These are phyloP conservation scores for Protomyces arabidopsidicola DNA, from an alignment of 1,139 yeast species.

Conservation along the genomic window DNA sequence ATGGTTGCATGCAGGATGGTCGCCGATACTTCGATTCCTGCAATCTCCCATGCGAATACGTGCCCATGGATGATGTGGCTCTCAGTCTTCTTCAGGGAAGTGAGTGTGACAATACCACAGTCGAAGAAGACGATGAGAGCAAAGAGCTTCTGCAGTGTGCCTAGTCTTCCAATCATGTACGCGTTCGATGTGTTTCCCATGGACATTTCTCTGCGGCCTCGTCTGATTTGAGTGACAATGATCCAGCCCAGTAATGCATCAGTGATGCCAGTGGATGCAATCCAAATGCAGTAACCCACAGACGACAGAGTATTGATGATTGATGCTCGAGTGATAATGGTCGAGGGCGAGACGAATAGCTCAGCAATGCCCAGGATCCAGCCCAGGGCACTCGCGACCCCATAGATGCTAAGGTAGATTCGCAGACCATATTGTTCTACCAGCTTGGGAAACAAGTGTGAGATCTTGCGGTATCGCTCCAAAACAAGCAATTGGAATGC, in stretches of 20 bases:
- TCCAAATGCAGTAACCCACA: conserved; percentile 8
- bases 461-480: conserved; percentile 19
- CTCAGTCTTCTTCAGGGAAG: conserved; percentile 11
- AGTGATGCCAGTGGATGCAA: conserved; percentile 18
- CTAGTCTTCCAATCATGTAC: not conserved
- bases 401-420: conserved; percentile 7
- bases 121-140: conserved; percentile 14
- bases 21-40: conserved; percentile 10
- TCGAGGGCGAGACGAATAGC: conserved; percentile 4
- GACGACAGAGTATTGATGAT: conserved; percentile 20
- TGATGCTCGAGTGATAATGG: conserved; percentile 10
- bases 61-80: conserved; percentile 9
- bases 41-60: conserved; percentile 19
- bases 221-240: conserved; percentile 13
- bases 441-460: conserved; percentile 4
- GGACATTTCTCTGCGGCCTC: conserved; percentile 1
- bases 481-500: conserved; percentile 15
- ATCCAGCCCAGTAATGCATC: conserved; percentile 14
- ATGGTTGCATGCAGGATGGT: conserved; percentile 14
- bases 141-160: conserved; percentile 14
- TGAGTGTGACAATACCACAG: conserved; percentile 10
- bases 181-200: not conserved
- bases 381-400: not conserved
- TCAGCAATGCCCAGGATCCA: conserved; percentile 6
- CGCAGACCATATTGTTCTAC: conserved; percentile 6